These are phyloP conservation scores for Conticribra guillardii DNA, from an alignment of 108 stramenopile genomes.

Conservation along the genomic window DNA sequence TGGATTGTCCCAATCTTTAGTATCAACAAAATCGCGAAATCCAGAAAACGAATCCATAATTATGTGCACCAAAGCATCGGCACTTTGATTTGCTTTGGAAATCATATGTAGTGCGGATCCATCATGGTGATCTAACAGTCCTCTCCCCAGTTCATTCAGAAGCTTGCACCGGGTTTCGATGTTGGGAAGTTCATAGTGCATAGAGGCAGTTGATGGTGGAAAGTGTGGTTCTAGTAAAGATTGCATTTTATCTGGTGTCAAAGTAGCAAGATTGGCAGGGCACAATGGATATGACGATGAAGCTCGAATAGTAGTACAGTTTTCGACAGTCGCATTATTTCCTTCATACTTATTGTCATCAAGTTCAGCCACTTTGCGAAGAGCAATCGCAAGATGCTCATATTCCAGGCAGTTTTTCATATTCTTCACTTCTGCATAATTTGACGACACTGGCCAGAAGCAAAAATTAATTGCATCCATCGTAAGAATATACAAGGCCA, in stretches of 20 bases:
- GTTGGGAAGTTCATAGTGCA: constrained; percentile 56
- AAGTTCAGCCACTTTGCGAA: constrained; percentile 71
- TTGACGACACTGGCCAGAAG: constrained; percentile 85
- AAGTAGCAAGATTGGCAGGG: constrained; percentile 55
- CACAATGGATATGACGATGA: constrained; percentile 60
- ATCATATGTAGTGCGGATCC: constrained; percentile 72
- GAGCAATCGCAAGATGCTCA: constrained; percentile 81
- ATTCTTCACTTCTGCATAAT: constrained; percentile 4
- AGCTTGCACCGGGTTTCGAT: constrained; percentile 62
- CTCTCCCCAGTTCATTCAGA: constrained; percentile 78
- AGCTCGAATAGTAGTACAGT: constrained; percentile 8
- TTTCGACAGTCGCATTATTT: neutral
- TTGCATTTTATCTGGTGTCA: constrained; percentile 57
- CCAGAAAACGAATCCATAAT: constrained; percentile 77
- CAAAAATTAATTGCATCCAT: constrained; percentile 96
- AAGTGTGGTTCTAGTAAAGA: constrained; percentile 51
- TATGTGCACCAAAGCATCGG: constrained; percentile 61
- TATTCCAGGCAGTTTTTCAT: constrained; percentile 77
- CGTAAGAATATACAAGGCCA: constrained; percentile 83
- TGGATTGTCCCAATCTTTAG: constrained; percentile 2
- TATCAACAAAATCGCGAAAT: constrained; percentile 75
- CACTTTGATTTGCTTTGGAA: constrained; percentile 54
- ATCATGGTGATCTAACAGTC: constrained; percentile 52
- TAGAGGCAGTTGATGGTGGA: constrained; percentile 6
- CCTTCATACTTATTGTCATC: constrained; percentile 52